These are phyloP conservation scores for Ophiosphaerella korrae DNA, from an alignment of 2,329 filamentous ascomycete species.

Conservation along the genomic window DNA sequence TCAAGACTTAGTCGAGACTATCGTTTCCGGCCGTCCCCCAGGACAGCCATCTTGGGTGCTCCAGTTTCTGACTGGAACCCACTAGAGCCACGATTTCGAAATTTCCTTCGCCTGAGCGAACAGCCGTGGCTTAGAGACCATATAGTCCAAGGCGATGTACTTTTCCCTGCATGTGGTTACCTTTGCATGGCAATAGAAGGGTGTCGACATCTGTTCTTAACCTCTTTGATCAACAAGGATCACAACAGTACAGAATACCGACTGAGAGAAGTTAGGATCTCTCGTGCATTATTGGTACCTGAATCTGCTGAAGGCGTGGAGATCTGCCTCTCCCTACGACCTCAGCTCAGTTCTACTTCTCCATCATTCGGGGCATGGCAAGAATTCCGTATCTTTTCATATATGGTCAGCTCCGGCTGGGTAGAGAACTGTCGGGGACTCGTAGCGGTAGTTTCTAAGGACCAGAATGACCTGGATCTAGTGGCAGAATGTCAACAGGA, in stretches of 20 bases:
- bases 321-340: constrained; percentile 19
- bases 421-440: constrained; percentile 20
- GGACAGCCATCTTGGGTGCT: constrained; percentile 23
- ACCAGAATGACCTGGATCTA: constrained; percentile 3
- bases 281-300: too few relatives aligned
- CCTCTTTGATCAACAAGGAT: not conserved
- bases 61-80: constrained; percentile 15
- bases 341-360: not conserved
- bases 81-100: constrained; percentile 26
- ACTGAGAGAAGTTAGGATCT: constrained; percentile 20
- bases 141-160: constrained; percentile 26
- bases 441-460: constrained; percentile 4
- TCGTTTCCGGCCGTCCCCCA: constrained; percentile 18
- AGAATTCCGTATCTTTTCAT: constrained; percentile 23
- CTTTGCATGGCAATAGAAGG: constrained; percentile 25
- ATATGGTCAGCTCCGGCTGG: constrained; percentile 15
- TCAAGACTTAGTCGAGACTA: constrained; percentile 20
- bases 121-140: constrained; percentile 27
- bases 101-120: constrained; percentile 28
- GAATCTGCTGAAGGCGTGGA: constrained; percentile 26
- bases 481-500: constrained; percentile 4
- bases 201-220: constrained; percentile 11
- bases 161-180: constrained; percentile 18
- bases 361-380: constrained; percentile 11
- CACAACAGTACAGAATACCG: constrained; percentile 7